These are phyloP conservation scores for Colletotrichum sp. DNA, from an alignment of 2,329 filamentous ascomycete species.

Conservation along the genomic window DNA sequence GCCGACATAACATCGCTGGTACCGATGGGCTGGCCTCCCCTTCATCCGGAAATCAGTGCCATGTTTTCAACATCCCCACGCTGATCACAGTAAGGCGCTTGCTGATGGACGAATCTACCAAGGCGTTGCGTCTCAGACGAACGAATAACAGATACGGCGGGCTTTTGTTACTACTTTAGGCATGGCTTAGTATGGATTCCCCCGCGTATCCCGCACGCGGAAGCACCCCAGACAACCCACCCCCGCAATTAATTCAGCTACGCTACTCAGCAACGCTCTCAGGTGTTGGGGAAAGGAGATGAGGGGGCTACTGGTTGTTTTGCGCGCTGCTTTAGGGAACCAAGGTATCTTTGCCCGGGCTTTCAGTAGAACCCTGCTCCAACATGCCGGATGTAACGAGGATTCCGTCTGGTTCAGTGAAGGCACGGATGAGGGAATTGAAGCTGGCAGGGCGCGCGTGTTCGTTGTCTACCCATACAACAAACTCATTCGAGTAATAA, in stretches of 20 bases:
- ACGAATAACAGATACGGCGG: background rate
- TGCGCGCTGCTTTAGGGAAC: background rate
- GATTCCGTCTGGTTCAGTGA: background rate
- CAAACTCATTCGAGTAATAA: background rate
- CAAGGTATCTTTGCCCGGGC: background rate
- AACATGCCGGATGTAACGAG: background rate
- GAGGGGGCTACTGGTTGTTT: background rate
- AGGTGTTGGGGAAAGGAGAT: background rate
- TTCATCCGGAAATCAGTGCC: background rate
- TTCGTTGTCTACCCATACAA: background rate
- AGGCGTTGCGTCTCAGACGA: background rate
- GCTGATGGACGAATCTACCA: background rate
- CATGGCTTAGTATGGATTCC: background rate
- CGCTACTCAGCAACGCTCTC: background rate
- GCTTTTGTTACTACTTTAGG: slow-evolving; percentile 1
- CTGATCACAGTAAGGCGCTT: background rate
- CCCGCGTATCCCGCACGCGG: background rate
- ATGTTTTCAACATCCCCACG: background rate
- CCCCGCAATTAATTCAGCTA: background rate
- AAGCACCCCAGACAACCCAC: slow-evolving; percentile 10
- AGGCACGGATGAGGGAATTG: background rate
- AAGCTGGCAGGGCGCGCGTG: background rate
- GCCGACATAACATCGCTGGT: background rate
- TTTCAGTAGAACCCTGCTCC: background rate
- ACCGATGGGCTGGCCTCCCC: background rate